Base-by-base conservation (phyloP, 2,329 filamentous ascomycete species). In the Microdochium nivale region DNA sequence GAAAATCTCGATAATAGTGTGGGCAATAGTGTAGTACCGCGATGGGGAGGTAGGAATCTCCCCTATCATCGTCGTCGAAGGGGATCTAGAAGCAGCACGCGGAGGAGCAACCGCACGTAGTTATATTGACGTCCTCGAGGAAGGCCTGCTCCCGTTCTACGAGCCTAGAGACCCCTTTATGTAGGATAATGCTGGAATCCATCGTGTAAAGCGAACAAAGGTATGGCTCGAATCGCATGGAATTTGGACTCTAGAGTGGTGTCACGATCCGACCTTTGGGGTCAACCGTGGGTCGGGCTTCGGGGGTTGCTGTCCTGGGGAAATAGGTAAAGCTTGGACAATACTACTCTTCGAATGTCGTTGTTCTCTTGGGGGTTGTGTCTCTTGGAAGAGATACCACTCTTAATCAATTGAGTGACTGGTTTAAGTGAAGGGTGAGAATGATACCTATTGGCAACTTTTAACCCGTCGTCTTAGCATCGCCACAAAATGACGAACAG, bases 231-330 rank as follows among this genome's bases (percentile, higher is more conserved):
- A 25, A 27, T 7, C 23, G n/a, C 44, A 47, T 47, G 44, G 44
- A 9, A 47, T 47, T n/a, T 47, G 25, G 23, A 48, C 25, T 40
- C 47, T 40, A 10, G 16, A 49, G 13, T 52, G 51, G 51, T n/a
- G n/a, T n/a, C n/a, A n/a, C n/a, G n/a, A n/a, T n/a, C n/a, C n/a
- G n/a, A n/a, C n/a, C n/a, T n/a, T n/a, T n/a, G n/a, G n/a, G n/a
- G n/a, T n/a, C n/a, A n/a, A n/a, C n/a, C n/a, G n/a, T n/a, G n/a
- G n/a, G n/a, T n/a, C n/a, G n/a, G n/a, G n/a, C n/a, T n/a, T n/a
- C n/a, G n/a, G n/a, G n/a, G n/a, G n/a, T n/a, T n/a, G n/a, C n/a
- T n/a, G n/a, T n/a, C n/a, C n/a, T n/a, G n/a, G n/a, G n/a, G n/a
- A n/a, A n/a, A n/a, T n/a, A n/a, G n/a, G n/a, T n/a, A n/a, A n/a